These are phyloP conservation scores for Pleurozium schreberi DNA, from an alignment of 225 moss, liverwort and hornwort species.

Conservation along the genomic window DNA sequence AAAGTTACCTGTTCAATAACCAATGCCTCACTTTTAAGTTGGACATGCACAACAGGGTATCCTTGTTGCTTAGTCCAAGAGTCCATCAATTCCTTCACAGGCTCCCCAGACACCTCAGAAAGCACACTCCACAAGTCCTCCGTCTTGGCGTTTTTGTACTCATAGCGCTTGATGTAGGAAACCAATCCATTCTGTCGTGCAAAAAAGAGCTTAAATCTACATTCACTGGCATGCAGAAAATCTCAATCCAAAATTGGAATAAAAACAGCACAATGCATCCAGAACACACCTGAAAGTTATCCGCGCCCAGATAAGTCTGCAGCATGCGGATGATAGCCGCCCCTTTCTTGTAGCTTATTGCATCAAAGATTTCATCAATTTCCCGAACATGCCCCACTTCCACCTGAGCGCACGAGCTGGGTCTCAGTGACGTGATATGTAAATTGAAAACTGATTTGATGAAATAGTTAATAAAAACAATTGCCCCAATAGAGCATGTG, in stretches of 20 bases:
- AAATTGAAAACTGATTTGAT: background rate
- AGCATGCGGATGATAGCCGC: constrained; percentile 72
- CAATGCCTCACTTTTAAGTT: constrained; percentile 43
- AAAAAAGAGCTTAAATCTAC: constrained; percentile 1
- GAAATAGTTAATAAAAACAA: background rate
- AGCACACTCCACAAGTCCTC: constrained; percentile 67
- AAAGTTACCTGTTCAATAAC: constrained; percentile 47
- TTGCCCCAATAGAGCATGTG: background rate
- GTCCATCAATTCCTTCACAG: constrained; percentile 62
- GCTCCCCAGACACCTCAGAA: constrained; percentile 57
- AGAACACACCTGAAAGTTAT: constrained; percentile 50
- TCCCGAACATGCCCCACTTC: constrained; percentile 77
- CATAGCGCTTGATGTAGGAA: constrained; percentile 55
- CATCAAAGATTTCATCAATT: constrained; percentile 75
- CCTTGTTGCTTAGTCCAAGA: constrained; percentile 72
- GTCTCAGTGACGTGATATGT: background rate
- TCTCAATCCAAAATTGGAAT: background rate
- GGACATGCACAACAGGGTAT: constrained; percentile 53
- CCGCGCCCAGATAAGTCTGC: constrained; percentile 63
- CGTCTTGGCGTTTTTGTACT: constrained; percentile 64
- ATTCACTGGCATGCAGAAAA: background rate
- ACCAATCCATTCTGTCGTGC: constrained; percentile 46
- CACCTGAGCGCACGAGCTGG: constrained; percentile 22
- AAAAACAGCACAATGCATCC: background rate
- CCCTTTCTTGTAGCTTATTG: constrained; percentile 75